These are phyloP conservation scores for Linnemannia zychae DNA, from an alignment of 192 early-diverging fungal genomes.

Conservation along the genomic window DNA sequence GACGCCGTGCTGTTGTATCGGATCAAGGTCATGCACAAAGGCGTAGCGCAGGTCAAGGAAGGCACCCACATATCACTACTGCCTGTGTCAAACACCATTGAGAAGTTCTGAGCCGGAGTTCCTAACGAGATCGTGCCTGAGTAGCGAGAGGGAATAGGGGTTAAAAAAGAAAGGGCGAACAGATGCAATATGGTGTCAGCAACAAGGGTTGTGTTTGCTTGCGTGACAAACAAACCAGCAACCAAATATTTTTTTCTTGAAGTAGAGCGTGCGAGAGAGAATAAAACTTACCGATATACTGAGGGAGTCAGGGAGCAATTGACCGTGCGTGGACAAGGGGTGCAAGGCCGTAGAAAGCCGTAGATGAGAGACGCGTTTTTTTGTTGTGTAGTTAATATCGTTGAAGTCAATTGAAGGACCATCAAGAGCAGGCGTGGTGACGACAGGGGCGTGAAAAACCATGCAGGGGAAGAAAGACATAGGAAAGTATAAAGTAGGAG, in stretches of 20 bases:
- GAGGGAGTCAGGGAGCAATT: not conserved
- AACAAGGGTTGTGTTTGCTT: not conserved
- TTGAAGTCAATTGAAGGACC: not conserved
- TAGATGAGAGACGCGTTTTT: not conserved
- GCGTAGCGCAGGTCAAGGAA: constrained; percentile 19
- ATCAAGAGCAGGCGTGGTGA: not conserved
- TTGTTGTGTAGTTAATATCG: not conserved
- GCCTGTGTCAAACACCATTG: constrained; percentile 49
- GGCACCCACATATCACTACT: constrained; percentile 56
- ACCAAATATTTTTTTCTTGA: too few species aligned
- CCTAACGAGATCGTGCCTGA: constrained; percentile 37
- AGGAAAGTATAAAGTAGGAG: not conserved
- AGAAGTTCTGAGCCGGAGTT: constrained; percentile 42
- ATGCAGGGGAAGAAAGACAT: not conserved
- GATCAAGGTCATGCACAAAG: constrained; percentile 21
- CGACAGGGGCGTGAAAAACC: not conserved
- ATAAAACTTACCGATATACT: constrained; percentile 27
- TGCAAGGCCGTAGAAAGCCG: not conserved
- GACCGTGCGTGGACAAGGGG: not conserved
- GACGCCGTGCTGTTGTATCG: constrained; percentile 35
- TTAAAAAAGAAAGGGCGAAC: not conserved
- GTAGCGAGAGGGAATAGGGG: not conserved
- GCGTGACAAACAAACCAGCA: not conserved
- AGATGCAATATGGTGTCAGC: not conserved
- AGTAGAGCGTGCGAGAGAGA: not conserved